phyloP scores from a whole-genome alignment of 805 yeast species.

The Candida palmyrensis region DNA sequence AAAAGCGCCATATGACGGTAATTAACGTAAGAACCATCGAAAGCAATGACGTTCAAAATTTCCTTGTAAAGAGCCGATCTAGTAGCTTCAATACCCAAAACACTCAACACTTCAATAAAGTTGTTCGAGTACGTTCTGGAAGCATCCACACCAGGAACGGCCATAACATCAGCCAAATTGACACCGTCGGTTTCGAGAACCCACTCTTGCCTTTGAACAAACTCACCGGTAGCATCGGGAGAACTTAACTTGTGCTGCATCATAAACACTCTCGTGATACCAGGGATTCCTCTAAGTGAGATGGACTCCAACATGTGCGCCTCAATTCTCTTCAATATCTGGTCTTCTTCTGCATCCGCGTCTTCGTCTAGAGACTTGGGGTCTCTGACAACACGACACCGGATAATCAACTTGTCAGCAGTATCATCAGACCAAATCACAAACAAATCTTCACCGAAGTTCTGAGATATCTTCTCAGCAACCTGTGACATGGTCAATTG shows the following conservation, averaged over 20 bases:
- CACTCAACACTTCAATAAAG: conserved; percentile 91
- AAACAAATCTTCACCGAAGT: conserved; percentile 90
- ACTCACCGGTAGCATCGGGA: conserved; percentile 83
- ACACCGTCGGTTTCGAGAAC: conserved; percentile 99
- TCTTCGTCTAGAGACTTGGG: conserved; percentile 92
- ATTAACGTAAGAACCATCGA: conserved; percentile 99
- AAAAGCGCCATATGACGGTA: conserved; percentile 97
- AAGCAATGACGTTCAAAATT: conserved; percentile 94
- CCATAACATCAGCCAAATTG: conserved; percentile 89
- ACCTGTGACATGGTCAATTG: conserved; percentile 98
- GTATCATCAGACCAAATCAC: conserved; percentile 99
- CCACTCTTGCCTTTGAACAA: conserved; percentile 89
- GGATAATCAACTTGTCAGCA: conserved; percentile 91
- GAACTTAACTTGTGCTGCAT: conserved; percentile 73
- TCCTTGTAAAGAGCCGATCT: conserved; percentile 91
- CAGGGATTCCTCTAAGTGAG: conserved; percentile 92
- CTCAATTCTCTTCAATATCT: conserved; percentile 89
- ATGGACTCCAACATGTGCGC: conserved; percentile 94
- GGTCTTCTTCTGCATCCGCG: conserved; percentile 94
- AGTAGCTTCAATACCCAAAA: conserved; percentile 97
- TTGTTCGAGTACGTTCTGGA: conserved; percentile 91
- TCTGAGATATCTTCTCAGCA: conserved; percentile 88
- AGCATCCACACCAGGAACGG: conserved; percentile 92
- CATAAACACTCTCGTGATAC: conserved; percentile 86
- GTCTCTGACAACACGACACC: conserved; percentile 98